Conservation (phyloP, 148 eudicot genomes). For the Cornus controversa region DNA sequence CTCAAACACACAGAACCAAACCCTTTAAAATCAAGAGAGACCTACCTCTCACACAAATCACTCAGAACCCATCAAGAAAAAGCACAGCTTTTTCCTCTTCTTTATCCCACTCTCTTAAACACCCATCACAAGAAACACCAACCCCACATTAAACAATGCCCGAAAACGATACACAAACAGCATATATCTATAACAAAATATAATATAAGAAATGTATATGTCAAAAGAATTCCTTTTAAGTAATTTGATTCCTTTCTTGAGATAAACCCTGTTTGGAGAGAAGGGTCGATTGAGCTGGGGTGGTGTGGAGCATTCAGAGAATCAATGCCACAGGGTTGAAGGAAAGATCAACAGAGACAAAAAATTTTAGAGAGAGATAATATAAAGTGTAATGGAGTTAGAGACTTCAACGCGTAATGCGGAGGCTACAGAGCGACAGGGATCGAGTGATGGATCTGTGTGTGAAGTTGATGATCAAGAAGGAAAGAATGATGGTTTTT, state of each 20-base stretch:
- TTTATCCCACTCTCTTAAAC: constrained; percentile 13
- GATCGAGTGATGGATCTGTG: neutral
- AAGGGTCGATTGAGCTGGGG: neutral
- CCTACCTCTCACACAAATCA: constrained; percentile 6
- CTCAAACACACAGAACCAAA: no score
- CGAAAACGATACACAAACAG: constrained; percentile 24
- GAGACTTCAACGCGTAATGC: constrained; percentile 31
- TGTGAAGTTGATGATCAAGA: no score
- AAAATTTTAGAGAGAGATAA: neutral
- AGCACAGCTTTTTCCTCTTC: neutral
- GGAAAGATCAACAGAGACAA: constrained; percentile 8
- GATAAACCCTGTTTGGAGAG: constrained; percentile 9
- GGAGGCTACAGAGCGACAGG: constrained; percentile 23
- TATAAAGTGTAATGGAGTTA: neutral
- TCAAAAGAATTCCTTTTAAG: neutral
- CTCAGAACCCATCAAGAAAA: constrained; percentile 15
- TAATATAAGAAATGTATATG: neutral
- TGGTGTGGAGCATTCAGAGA: constrained; percentile 4
- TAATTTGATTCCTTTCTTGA: constrained; percentile 25
- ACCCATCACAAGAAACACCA: constrained; percentile 29
- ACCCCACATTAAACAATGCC: constrained; percentile 33
- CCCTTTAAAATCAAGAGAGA: no score
- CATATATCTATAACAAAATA: neutral
- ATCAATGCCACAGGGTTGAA: constrained; percentile 26
- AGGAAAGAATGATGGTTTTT: no score